Evolutionary conservation across 371 early-diverging fungal species (phyloP), one percentile per base, ranked within the genome.

Genomic region (Parasitella parasitica): DNA sequence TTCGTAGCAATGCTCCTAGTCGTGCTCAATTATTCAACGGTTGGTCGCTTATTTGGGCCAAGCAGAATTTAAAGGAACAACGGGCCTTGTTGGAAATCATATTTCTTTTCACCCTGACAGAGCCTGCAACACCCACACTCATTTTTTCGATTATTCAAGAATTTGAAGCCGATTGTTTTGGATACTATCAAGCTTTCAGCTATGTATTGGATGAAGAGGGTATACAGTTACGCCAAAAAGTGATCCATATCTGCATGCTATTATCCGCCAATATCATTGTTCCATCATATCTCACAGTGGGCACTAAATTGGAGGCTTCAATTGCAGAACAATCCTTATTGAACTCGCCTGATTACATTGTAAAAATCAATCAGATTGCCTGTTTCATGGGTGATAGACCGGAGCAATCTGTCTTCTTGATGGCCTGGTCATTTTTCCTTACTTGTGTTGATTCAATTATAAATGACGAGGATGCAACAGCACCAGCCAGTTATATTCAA

Each of bases 341-440:
- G 3, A 39, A 72, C 12, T 56, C 67, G 6, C 76, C 76, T 0
- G 53, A 63, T 1, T 22, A 20, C 0, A 68, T 75, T 35, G 30
- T 61, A 18, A 68, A 74, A 28, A 71, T 78, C 36, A 71, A 73
- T n/a, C 63, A 66, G 18, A 30, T 80, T 2, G 66, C 58, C 1
- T 36, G 59, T 9, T 74, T 59, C 34, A 50, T 80, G 39, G 81
- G 78, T 1, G 55, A 63, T 22, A 57, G 46, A 22, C 26, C 20
- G 12, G 60, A 66, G 28, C 77, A 78, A 39, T 54, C 78, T 15
- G 61, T 63, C 9, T 67, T 73, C 16, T 54, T 81, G 27, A 50
- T 81, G n/a, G 69, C 75, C 12, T 81, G 81, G 81, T 75, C 81
- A 1, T 74, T 63, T 35, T 66, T 81, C 34, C 63, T 81, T 6